Evolutionary conservation across 192 early-diverging fungal genomes (phyloP), one percentile per base, ranked within the genome.

Genomic region (Rhizoclosmatium sp.): DNA sequence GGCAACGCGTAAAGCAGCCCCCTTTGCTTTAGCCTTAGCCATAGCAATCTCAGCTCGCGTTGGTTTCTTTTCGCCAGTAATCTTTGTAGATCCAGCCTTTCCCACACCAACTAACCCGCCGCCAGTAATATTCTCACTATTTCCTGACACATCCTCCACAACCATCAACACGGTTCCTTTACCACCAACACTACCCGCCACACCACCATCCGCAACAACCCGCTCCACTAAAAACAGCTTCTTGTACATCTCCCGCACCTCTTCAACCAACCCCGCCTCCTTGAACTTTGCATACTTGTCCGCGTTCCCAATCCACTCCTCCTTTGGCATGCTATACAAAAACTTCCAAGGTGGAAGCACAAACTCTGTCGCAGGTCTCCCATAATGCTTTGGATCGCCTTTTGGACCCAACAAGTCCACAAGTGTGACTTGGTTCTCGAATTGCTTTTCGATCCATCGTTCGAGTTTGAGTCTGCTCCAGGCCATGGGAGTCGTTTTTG

Each of bases 1-100:
- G 10, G 41, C 42, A 12, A 9, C 67, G 9, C 73, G 73, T 10
- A 75, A 31, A 4, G 73, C 73, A 45, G 73, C 73, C 2, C 73
- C 73, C 42, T 78, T 78, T n/a, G 66, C 76, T 47, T 60, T 71
- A 42, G 66, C 76, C 54, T 78, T 78, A 14, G 14, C 68, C 69
- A 72, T 78, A 12, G 69, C 76, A 41, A 78, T 41, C 31, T 78
- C 76, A 21, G 76, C 69, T 46, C 69, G 76, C 44, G 66, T 72
- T n/a, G 40, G n/a, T 49, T 71, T 78, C 51, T 69, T 60, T 60
- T 64, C 73, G 41, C 14, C 60, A 9, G 7, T 31, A 23, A 1
- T 31, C 31, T 31, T 31, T 31, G 31, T 31, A 31, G 31, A 31
- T 31, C 31, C 31, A 31, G 31, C 31, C 31, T 31, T 31, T 64